phyloP scores from a whole-genome alignment of 2,329 filamentous ascomycete genomes.

The Neofusicoccum parvum region DNA sequence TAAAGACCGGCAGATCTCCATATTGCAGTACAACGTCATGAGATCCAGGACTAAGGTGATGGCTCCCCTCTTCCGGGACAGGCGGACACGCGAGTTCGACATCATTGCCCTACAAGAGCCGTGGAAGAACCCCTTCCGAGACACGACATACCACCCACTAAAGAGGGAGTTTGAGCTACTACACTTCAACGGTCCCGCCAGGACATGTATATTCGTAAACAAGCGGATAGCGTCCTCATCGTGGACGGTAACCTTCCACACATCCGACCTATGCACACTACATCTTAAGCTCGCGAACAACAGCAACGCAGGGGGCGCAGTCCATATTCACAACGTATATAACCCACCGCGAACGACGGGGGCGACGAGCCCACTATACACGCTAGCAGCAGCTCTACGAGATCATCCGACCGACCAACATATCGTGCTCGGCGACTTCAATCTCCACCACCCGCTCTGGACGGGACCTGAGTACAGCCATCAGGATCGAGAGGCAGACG shows the following conservation, averaged over 20 bases:
- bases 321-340: constrained; percentile 28
- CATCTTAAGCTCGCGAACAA: constrained; percentile 16
- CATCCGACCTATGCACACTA: constrained; percentile 26
- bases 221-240: constrained; percentile 27
- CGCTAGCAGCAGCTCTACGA: not conserved
- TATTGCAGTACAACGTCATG: constrained; percentile 30
- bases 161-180: not conserved
- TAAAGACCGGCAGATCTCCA: constrained; percentile 9
- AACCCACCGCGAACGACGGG: constrained; percentile 24
- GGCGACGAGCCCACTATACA: constrained; percentile 16
- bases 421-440: too few relatives aligned
- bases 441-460: constrained; percentile 22
- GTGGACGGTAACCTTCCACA: constrained; percentile 25
- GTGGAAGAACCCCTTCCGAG: constrained; percentile 27
- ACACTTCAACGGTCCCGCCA: constrained; percentile 21
- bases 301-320: not conserved
- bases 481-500: not conserved
- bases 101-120: constrained; percentile 30
- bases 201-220: constrained; percentile 32
- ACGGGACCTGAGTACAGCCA: not conserved
- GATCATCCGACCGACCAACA: not conserved
- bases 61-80: constrained; percentile 29
- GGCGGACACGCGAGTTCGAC: constrained; percentile 26
- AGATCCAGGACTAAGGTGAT: constrained; percentile 30
- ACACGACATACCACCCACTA: constrained; percentile 28